Percentiles rank a stretch among this genome's conserved stretches.
phyloP scores from a whole-genome alignment of 495 filamentous ascomycete genomes.

The Penicillium antarcticum region DNA sequence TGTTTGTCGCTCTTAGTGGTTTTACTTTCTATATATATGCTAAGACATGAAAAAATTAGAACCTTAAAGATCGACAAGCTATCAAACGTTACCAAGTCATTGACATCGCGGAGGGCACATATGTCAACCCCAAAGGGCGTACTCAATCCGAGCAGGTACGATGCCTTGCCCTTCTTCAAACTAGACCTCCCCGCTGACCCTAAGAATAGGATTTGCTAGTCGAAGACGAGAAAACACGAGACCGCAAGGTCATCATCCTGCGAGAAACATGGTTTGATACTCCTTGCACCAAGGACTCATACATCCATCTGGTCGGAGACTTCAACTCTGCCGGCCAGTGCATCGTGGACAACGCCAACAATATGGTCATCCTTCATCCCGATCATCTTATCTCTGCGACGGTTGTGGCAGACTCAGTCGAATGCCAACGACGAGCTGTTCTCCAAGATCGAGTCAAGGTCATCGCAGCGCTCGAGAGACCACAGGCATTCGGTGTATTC shows the following conservation, averaged over 20 bases:
- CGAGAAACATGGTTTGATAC: conserved; percentile 84
- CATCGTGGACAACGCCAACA: conserved; percentile 71
- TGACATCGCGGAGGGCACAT: conserved; percentile 63
- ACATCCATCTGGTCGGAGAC: conserved; percentile 80
- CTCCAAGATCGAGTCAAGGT: conserved; percentile 92
- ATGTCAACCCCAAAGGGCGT: conserved; percentile 58
- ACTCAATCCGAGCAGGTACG: conserved; percentile 68
- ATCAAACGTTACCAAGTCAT: conserved; percentile 83
- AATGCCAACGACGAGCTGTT: conserved; percentile 82
- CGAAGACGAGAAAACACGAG: conserved; percentile 65
- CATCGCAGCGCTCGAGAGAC: conserved; percentile 67
- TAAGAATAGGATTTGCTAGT: conserved; percentile 66
- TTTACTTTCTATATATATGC: conserved; percentile 34
- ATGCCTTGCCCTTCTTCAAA: background rate
- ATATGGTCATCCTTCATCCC: conserved; percentile 90
- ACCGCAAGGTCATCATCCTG: conserved; percentile 66
- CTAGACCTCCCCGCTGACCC: conserved; percentile 21
- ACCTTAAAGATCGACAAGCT: conserved; percentile 54
- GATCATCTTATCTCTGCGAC: conserved; percentile 95
- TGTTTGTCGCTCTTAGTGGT: conserved; percentile 44
- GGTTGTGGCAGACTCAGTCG: conserved; percentile 88
- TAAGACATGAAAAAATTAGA: conserved; percentile 45
- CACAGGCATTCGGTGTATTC: conserved; percentile 84
- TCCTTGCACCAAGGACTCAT: conserved; percentile 65
- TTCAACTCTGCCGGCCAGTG: conserved; percentile 64